phyloP scores from a whole-genome alignment of 2,329 filamentous ascomycete species.

The Diaporthe capsici region DNA sequence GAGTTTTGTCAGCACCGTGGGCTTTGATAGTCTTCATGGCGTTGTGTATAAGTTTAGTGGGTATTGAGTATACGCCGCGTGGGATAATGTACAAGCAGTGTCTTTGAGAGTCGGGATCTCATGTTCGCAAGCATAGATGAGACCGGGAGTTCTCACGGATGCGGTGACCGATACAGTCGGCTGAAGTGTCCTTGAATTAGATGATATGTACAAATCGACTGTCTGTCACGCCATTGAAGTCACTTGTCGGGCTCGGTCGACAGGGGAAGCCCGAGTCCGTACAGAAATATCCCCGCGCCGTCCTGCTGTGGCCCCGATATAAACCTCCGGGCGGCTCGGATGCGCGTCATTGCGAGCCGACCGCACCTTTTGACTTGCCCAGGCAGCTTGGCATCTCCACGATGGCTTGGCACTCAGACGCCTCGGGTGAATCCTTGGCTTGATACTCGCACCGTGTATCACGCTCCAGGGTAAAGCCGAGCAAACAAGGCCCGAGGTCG shows the following conservation, averaged over 20 bases:
- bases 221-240: neutral
- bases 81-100: too few relatives aligned
- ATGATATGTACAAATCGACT: conserved; percentile 26
- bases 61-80: neutral
- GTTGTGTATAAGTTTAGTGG: neutral
- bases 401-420: conserved; percentile 7
- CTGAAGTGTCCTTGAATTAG: conserved; percentile 15
- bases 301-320: neutral
- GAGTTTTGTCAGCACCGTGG: neutral
- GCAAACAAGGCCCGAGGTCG: neutral
- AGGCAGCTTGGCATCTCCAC: conserved; percentile 22
- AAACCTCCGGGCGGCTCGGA: conserved; percentile 12
- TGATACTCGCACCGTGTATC: conserved; percentile 1
- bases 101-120: neutral
- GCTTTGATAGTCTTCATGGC: neutral
- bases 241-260: conserved; percentile 2
- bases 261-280: neutral
- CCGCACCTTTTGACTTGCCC: conserved; percentile 4
- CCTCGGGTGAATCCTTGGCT: neutral
- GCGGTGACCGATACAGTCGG: neutral
- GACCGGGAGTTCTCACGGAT: neutral
- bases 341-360: conserved; percentile 22
- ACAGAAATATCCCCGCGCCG: neutral
- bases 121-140: neutral
- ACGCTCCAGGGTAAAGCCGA: neutral